A percentile compares a stretch with the other conserved stretches of the same genome.
phyloP scores from a whole-genome alignment of 2,329 filamentous ascomycete genomes.

The Anthostomella pinea region DNA sequence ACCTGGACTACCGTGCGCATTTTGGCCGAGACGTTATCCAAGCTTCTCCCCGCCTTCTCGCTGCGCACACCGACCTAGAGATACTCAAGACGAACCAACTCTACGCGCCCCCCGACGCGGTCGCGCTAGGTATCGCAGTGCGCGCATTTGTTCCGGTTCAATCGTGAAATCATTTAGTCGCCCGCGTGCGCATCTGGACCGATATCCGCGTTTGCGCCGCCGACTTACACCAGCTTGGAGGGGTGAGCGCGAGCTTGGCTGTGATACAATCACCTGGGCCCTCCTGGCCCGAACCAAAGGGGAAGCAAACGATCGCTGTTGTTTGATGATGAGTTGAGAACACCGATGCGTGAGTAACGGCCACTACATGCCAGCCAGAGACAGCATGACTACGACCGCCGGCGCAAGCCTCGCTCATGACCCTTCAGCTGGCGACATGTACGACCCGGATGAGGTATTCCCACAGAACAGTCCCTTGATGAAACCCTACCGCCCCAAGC shows the following conservation, averaged over 20 bases:
- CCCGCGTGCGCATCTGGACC: background rate
- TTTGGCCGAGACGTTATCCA: conserved; percentile 18
- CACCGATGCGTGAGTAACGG: conserved; percentile 33
- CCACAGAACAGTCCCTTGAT: conserved; percentile 40
- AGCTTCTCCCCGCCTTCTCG: background rate
- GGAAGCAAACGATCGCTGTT: conserved; percentile 1
- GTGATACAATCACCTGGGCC: conserved; percentile 2
- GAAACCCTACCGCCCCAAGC: conserved; percentile 41
- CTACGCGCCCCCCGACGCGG: background rate
- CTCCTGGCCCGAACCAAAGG: background rate
- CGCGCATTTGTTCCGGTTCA: background rate
- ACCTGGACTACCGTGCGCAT: conserved; percentile 13
- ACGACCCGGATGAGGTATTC: conserved; percentile 48
- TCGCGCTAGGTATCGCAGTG: background rate
- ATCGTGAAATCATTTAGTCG: background rate
- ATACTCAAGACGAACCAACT: background rate
- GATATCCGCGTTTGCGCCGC: background rate
- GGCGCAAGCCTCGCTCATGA: conserved; percentile 30
- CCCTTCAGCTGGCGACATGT: conserved; percentile 35
- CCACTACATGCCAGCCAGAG: conserved; percentile 26
- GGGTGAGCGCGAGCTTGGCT: conserved; percentile 4
- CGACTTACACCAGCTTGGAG: conserved; percentile 2
- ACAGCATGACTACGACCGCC: conserved; percentile 34
- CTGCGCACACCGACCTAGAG: too few species aligned
- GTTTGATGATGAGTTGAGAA: conserved; percentile 28